Conservation (phyloP, 495 filamentous ascomycete species). For the Cenococcum geophilum region DNA sequence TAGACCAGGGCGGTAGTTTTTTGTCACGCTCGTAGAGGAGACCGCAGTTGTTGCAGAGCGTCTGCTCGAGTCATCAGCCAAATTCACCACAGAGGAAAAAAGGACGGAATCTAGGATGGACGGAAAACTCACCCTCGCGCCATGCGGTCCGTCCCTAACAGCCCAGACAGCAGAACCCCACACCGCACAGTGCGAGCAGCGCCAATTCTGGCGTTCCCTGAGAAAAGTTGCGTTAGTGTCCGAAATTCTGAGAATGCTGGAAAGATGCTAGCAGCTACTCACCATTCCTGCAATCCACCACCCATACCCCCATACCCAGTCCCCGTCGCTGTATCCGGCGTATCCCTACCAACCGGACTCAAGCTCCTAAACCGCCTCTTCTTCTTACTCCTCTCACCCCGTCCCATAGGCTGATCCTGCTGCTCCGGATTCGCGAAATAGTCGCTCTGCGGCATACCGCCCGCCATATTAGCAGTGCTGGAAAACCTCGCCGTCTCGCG, state of each 20-base stretch:
- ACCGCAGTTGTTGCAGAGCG: conserved; percentile 91
- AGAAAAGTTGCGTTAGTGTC: conserved; percentile 5
- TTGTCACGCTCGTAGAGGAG: conserved; percentile 81
- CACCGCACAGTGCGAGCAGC: conserved; percentile 82
- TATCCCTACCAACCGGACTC: conserved; percentile 67
- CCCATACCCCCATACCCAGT: conserved; percentile 57
- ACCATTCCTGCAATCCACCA: conserved; percentile 66
- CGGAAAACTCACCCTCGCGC: conserved; percentile 64
- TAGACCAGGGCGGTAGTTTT: conserved; percentile 75
- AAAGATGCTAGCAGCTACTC: conserved; percentile 23
- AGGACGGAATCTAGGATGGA: too few relatives aligned
- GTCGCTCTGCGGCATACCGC: conserved; percentile 47
- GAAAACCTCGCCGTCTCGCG: conserved; percentile 91
- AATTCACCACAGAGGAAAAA: too few relatives aligned
- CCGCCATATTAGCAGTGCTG: conserved; percentile 67
- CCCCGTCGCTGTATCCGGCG: conserved; percentile 56
- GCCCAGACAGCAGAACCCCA: conserved; percentile 91
- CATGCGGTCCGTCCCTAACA: conserved; percentile 83
- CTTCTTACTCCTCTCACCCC: conserved; percentile 86
- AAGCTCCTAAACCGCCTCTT: conserved; percentile 88
- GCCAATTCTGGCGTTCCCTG: conserved; percentile 77
- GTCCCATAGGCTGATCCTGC: conserved; percentile 63
- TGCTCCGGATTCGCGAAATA: conserved; percentile 40
- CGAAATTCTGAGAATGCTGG: background rate
- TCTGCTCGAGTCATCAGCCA: conserved; percentile 45